These are phyloP conservation scores for Emericellopsis terricola DNA, from an alignment of 495 filamentous ascomycete species.

Conservation along the genomic window DNA sequence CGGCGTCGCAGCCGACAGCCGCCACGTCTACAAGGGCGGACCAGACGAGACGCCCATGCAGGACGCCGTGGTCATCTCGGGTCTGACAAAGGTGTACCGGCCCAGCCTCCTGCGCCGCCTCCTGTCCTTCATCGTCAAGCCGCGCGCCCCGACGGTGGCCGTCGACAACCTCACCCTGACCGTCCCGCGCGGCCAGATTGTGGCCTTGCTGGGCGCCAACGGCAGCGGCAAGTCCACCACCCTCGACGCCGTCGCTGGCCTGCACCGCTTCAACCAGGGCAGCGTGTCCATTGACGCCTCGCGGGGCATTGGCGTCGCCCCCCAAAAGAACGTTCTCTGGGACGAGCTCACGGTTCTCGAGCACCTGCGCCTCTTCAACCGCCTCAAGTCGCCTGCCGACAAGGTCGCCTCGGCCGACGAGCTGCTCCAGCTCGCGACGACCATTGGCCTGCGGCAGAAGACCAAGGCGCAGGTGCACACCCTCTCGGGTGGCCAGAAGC, in stretches of 20 bases:
- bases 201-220: slow-evolving; percentile 56
- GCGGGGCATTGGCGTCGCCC: slow-evolving; percentile 35
- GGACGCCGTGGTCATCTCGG: slow-evolving; percentile 30
- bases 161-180: slow-evolving; percentile 41
- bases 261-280: slow-evolving; percentile 41
- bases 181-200: slow-evolving; percentile 45
- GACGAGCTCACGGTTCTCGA: slow-evolving; percentile 50
- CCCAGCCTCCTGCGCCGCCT: slow-evolving; percentile 38
- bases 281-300: slow-evolving; percentile 33
- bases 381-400: slow-evolving; percentile 35
- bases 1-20: slow-evolving; percentile 37
- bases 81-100: slow-evolving; percentile 41
- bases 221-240: slow-evolving; percentile 63
- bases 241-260: slow-evolving; percentile 51
- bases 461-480: slow-evolving; percentile 33
- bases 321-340: slow-evolving; percentile 65
- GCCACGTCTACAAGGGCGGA: slow-evolving; percentile 11
- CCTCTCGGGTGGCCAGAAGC: slow-evolving; percentile 61
- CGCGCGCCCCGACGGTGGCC: slow-evolving; percentile 33
- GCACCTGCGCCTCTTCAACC: slow-evolving; percentile 50
- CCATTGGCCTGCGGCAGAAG: slow-evolving; percentile 47
- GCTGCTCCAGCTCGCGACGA: slow-evolving; percentile 24
- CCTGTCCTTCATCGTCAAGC: slow-evolving; percentile 25
- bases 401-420: background rate
- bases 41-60: slow-evolving; percentile 2